phyloP scores from a whole-genome alignment of 768 basidiomycete genomes.

The Panus rudis region DNA sequence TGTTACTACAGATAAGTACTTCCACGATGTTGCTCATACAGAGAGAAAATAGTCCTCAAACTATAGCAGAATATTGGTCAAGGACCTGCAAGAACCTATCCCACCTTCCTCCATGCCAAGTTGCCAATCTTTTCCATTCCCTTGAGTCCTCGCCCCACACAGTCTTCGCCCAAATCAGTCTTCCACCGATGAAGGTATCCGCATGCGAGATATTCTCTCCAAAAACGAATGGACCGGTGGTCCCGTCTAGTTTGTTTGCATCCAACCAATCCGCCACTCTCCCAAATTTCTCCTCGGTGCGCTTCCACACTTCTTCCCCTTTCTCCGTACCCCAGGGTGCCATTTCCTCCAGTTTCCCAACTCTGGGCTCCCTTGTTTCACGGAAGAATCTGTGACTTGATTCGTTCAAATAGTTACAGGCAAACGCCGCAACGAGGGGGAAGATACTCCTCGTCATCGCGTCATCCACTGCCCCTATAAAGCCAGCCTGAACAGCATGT shows the following conservation, averaged over 20 bases:
- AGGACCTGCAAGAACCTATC: slow-evolving; percentile 7
- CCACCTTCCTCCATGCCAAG: slow-evolving; percentile 37
- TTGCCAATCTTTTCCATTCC: slow-evolving; percentile 27
- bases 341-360: slow-evolving; percentile 26
- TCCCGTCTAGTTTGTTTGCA: no score
- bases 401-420: slow-evolving; percentile 6
- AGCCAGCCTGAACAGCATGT: slow-evolving; percentile 34
- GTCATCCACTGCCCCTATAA: no score
- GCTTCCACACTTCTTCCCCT: slow-evolving; percentile 20
- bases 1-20: no score
- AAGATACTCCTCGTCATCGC: no score
- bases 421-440: no score
- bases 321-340: slow-evolving; percentile 24
- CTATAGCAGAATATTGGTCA: background rate
- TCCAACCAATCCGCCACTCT: slow-evolving; percentile 24
- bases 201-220: slow-evolving; percentile 29
- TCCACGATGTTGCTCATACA: no score
- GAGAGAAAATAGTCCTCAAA: no score
- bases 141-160: slow-evolving; percentile 21
- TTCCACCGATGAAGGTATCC: slow-evolving; percentile 28
- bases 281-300: slow-evolving; percentile 17
- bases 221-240: no score
- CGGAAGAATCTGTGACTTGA: slow-evolving; percentile 26
- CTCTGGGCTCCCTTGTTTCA: slow-evolving; percentile 22
- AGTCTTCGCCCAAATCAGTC: slow-evolving; percentile 29